These are phyloP conservation scores for Penicillium macrosclerotiorum DNA, from an alignment of 495 filamentous ascomycete species.

Conservation along the genomic window DNA sequence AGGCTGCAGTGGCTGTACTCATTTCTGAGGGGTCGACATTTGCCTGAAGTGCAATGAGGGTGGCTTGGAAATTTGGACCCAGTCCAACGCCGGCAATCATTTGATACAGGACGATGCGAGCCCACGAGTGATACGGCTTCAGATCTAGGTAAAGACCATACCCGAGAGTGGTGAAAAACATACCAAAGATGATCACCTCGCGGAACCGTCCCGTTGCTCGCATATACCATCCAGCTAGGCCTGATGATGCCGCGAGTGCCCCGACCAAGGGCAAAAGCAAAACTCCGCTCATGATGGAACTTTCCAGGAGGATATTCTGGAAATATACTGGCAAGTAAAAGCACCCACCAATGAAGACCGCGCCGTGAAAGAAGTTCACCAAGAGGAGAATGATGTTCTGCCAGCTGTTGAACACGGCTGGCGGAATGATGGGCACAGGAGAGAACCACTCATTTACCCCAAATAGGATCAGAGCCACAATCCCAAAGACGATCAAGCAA, in stretches of 20 bases:
- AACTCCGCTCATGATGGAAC: no score
- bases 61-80: slow-evolving; percentile 64
- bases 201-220: slow-evolving; percentile 10
- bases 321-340: no score
- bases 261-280: no score
- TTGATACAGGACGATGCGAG: slow-evolving; percentile 59
- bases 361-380: no score
- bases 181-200: slow-evolving; percentile 54
- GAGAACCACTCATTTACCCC: slow-evolving; percentile 1
- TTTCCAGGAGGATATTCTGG: no score
- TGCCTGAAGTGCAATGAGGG: slow-evolving; percentile 47
- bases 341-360: no score
- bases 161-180: slow-evolving; percentile 57
- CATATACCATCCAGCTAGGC: slow-evolving; percentile 47
- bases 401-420: no score
- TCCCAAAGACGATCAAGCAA: slow-evolving; percentile 56
- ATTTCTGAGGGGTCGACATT: slow-evolving; percentile 30
- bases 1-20: slow-evolving; percentile 36
- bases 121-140: slow-evolving; percentile 46
- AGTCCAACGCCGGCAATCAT: slow-evolving; percentile 55
- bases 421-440: no score
- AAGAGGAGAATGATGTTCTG: no score
- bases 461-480: slow-evolving; percentile 1
- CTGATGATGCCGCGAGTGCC: no score
- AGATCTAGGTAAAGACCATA: slow-evolving; percentile 63